Conservation (phyloP, 495 filamentous ascomycete species). For the Pseudotulostoma volvatum region DNA sequence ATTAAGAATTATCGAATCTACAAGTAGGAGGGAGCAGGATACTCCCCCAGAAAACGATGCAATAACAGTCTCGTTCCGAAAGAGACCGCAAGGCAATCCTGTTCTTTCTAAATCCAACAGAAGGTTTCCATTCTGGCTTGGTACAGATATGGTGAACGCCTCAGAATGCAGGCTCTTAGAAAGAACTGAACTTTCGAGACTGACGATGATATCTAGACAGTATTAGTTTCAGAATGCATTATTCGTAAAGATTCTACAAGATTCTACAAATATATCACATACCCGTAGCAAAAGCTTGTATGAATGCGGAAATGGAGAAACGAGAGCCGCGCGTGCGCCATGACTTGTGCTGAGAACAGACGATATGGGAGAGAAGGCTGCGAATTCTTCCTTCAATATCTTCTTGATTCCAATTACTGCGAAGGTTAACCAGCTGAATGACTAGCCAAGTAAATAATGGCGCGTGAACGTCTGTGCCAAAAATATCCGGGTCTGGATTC, state of each 20-base stretch:
- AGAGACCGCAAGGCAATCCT: conserved; percentile 15
- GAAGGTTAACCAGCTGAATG: conserved; percentile 22
- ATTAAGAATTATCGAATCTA: conserved; percentile 17
- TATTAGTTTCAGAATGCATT: conserved; percentile 7
- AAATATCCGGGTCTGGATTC: conserved; percentile 19
- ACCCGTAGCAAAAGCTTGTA: conserved; percentile 24
- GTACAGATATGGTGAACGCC: conserved; percentile 11
- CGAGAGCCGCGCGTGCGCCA: conserved; percentile 14
- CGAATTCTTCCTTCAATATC: conserved; percentile 16
- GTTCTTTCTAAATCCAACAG: conserved; percentile 19
- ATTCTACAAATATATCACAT: background rate
- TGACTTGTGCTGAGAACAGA: conserved; percentile 20
- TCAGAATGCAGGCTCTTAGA: conserved; percentile 2
- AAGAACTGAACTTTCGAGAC: conserved; percentile 13
- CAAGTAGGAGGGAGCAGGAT: conserved; percentile 11
- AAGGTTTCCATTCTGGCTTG: conserved; percentile 14
- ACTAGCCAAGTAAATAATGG: conserved; percentile 68
- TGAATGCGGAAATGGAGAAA: conserved; percentile 17
- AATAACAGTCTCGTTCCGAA: conserved; percentile 11
- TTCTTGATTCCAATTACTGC: conserved; percentile 12
- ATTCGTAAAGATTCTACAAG: conserved; percentile 6
- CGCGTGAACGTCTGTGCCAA: conserved; percentile 33
- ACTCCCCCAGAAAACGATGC: conserved; percentile 14
- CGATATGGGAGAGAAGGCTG: conserved; percentile 18
- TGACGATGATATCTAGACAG: conserved; percentile 20